Evolutionary conservation across 163 green algal genomes (phyloP), one percentile per base, ranked within the genome.

Genomic region (Chlorella variabilis): DNA sequence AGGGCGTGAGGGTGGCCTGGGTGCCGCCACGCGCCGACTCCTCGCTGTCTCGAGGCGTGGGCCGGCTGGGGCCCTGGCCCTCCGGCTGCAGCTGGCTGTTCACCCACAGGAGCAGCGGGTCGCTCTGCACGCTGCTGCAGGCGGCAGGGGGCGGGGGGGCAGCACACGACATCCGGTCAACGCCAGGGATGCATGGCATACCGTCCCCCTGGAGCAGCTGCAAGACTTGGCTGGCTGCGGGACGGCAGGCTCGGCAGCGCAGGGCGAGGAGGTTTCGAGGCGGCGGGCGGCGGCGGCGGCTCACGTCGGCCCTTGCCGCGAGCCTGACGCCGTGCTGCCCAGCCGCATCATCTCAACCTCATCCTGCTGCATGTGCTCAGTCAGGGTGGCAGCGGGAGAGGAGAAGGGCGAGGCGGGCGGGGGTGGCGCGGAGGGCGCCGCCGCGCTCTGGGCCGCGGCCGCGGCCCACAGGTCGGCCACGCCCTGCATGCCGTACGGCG

Each of bases 71-170:
- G 45, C 11, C 54, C 54, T 63, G 11, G 15, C 11, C 45, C 11
- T 54, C 45, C 45, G 45, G 45, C 67, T 61, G 41, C 42, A 61
- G 41, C 41, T 61, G 67, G 41, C 41, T 75, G 41, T 29, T 39
- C 25, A 75, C 67, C 67, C 67, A 75, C 27, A 21, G 25, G 11
- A 75, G 67, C 41, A 75, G 27, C 23, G 67, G 67, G n/a, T 75
- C 67, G 2, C 31, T 31, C 2, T 62, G 41, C 41, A 75, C 33
- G 34, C 11, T 48, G 65, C 34, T n/a, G 61, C 9, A 39, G n/a
- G 3, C 2, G 65, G 38, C 65, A 42, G n/a, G 67, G 17, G 4
- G 38, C 4, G 1, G 17, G 23, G 17, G 2, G 25, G 38, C 20
- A 33, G 21, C 38, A 58, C 9, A n/a, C 4, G 9, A 11, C 33